Conservation (phyloP, 2,329 filamentous ascomycete species). For the Curvularia hawaiiensis region DNA sequence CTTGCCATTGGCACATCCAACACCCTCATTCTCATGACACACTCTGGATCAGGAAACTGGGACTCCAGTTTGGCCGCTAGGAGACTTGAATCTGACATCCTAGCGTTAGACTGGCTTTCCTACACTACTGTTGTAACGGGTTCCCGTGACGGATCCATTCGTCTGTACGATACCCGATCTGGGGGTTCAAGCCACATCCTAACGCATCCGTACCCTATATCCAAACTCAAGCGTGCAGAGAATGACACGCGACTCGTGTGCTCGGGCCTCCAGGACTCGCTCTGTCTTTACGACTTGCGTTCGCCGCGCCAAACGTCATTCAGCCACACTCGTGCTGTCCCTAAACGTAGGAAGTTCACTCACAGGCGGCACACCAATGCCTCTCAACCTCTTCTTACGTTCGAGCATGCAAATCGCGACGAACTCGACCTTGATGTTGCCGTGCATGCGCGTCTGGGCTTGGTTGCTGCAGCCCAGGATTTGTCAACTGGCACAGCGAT, state of each 20-base stretch:
- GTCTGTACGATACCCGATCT: constrained; percentile 41
- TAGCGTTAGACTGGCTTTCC: constrained; percentile 44
- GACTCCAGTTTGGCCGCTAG: constrained; percentile 14
- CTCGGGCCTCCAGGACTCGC: constrained; percentile 32
- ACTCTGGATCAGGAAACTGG: constrained; percentile 30
- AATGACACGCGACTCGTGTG: constrained; percentile 35
- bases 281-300: constrained; percentile 43
- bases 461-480: constrained; percentile 43
- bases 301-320: constrained; percentile 15
- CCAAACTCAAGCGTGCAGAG: constrained; percentile 32
- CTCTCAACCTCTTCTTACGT: constrained; percentile 38
- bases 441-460: constrained; percentile 34
- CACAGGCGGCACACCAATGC: constrained; percentile 10
- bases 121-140: constrained; percentile 39
- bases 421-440: constrained; percentile 37
- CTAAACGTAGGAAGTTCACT: constrained; percentile 22
- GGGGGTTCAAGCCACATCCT: constrained; percentile 31
- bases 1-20: constrained; percentile 41
- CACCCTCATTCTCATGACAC: constrained; percentile 32
- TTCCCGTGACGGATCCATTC: constrained; percentile 40
- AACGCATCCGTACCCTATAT: constrained; percentile 33
- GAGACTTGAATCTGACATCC: constrained; percentile 33
- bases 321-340: background rate
- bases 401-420: constrained; percentile 34
- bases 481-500: constrained; percentile 22